Evolutionary conservation across 1,284 basidiomycete genomes (phyloP), one percentile per base, ranked within the genome.

Genomic region (Mrakiaceae sp.): DNA sequence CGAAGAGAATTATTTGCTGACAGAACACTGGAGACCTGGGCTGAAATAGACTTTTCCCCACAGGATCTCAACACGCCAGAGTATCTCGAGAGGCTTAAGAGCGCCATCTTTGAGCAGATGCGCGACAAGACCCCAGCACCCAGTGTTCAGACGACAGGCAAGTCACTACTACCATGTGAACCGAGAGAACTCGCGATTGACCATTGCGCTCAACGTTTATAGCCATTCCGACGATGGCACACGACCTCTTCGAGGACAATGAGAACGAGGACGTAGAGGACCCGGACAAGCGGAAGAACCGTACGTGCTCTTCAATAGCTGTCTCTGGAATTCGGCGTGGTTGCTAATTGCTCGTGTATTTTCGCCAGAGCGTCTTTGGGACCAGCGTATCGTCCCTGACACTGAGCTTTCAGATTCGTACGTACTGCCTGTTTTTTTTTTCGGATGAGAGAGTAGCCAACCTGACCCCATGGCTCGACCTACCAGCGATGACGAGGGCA

Each of bases 21-120:
- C 27, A 27, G 27, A 27, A 27, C 27, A 27, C 27, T 27, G 27
- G 27, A 27, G 27, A 27, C 27, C 27, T 27, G 27, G 27, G 27
- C 27, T 27, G 27, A 27, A 27, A 27, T 27, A n/a, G 39, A 42
- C 44, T 56, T 52, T 59, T 5, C 43, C 16, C 3, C 42, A 8
- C n/a, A 97, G 70, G 94, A 99, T 72, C 80, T 95, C 78, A 99
- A 99, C 74, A 90, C 90, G 2, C 84, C 84, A 8, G 88, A 89
- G 69, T 99, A 98, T 74, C 81, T 98, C 59, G 89, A 96, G 63
- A 90, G 95, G 67, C 86, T 98, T 68, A 93, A 90, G 75, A 83
- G 85, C 64, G 90, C 94, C 60, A 90, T 97, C 4, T 85, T 98
- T 76, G 92, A 98, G 71, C 88, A 95, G 70, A 75, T 98, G 68